These are phyloP conservation scores for Rhizopogon rudus DNA, from an alignment of 768 basidiomycete species.

Conservation along the genomic window DNA sequence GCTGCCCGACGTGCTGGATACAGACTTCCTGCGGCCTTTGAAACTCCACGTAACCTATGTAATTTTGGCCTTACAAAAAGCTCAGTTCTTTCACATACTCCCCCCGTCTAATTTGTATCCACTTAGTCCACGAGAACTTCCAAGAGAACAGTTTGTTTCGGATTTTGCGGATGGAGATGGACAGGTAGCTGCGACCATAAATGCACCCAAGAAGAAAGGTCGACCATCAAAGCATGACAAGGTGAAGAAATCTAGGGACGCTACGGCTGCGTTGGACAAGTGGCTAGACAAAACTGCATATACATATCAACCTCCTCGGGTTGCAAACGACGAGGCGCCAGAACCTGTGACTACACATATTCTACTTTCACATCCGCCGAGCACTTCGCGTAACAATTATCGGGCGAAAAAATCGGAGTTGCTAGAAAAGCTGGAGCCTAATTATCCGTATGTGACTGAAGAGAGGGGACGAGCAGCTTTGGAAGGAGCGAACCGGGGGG, in stretches of 20 bases:
- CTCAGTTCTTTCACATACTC: conserved; percentile 53
- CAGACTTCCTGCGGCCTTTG: conserved; percentile 37
- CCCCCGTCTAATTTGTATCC: conserved; percentile 47
- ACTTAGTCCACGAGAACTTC: conserved; percentile 59
- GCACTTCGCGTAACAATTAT: conserved; percentile 36
- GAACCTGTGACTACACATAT: conserved; percentile 24
- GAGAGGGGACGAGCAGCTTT: conserved; percentile 28
- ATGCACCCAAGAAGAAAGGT: conserved; percentile 48
- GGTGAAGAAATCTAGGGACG: conserved; percentile 45
- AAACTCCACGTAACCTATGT: conserved; percentile 48
- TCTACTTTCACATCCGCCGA: conserved; percentile 28
- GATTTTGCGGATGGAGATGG: conserved; percentile 18
- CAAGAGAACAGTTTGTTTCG: conserved; percentile 58
- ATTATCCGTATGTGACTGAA: conserved; percentile 8
- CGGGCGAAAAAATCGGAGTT: conserved; percentile 36
- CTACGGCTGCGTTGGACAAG: conserved; percentile 42
- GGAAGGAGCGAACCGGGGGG: conserved; percentile 40
- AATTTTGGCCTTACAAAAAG: conserved; percentile 41
- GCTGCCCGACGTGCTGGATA: conserved; percentile 43
- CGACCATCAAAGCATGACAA: conserved; percentile 61
- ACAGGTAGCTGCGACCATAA: conserved; percentile 1
- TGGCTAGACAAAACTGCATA: conserved; percentile 40
- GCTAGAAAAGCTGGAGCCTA: conserved; percentile 30
- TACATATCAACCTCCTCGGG: conserved; percentile 9
- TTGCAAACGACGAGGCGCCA: not conserved